phyloP scores from a whole-genome alignment of 345 rosid species.

The Pistacia integerrima region DNA sequence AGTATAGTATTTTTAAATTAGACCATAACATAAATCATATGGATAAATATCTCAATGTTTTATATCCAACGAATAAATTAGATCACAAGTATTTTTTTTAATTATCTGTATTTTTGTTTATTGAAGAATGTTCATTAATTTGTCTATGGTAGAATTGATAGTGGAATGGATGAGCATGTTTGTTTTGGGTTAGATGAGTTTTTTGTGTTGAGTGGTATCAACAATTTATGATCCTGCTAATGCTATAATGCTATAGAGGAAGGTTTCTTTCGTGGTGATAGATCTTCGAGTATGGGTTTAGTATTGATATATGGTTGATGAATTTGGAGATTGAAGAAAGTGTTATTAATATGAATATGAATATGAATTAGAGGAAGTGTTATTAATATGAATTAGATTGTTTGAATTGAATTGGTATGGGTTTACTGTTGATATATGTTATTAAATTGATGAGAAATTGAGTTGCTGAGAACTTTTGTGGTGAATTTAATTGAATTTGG shows the following conservation, averaged over 20 bases:
- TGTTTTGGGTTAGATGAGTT: neutral
- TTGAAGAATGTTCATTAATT: neutral
- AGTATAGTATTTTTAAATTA: too few relatives aligned
- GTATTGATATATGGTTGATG: neutral
- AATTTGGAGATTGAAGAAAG: neutral
- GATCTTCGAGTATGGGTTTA: neutral
- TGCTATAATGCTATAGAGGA: neutral
- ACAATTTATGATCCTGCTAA: neutral
- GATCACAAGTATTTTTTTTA: neutral
- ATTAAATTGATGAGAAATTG: too few relatives aligned
- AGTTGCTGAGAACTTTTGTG: too few relatives aligned
- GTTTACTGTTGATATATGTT: too few relatives aligned
- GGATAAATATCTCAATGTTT: too few relatives aligned
- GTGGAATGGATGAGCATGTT: neutral
- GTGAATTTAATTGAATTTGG: too few relatives aligned
- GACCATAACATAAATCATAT: too few relatives aligned
- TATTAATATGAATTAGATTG: too few relatives aligned
- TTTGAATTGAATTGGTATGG: too few relatives aligned
- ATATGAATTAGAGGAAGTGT: too few relatives aligned
- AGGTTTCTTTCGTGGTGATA: neutral
- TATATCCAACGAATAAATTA: too few relatives aligned
- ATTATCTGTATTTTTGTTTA: neutral
- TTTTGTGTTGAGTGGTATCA: neutral
- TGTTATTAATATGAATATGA: neutral
- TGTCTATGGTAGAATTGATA: neutral